Evolutionary conservation across 1,284 basidiomycete species (phyloP), one percentile per base, ranked within the genome.

Genomic region (Leccinum angustisporum): DNA sequence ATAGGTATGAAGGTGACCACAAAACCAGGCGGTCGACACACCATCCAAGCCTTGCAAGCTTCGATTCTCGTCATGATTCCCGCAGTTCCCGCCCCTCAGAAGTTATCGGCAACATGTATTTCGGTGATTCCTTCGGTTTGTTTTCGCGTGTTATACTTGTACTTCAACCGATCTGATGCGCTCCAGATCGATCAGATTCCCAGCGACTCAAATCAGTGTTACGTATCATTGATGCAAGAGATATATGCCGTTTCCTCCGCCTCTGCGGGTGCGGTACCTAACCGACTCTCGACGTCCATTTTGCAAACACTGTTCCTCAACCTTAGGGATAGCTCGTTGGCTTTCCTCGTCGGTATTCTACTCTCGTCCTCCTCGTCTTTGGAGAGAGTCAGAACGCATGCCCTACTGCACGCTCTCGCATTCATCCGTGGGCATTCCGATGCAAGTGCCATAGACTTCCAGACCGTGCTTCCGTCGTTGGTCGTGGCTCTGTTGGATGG

Each of bases 301-400:
- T 81, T 95, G 34, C 82, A 83, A 60, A 73, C 79, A 1, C 76
- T 97, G 0, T 92, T 98, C 70, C 77, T 82, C 52, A 84, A 81
- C 59, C 78, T 96, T 4, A 84, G 84, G 58, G 86, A 90, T 21
- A 88, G 89, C 59, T 81, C 88, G 0, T 78, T 98, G n/a, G 79
- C 88, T 1, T 96, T 98, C 80, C 84, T 98, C 83, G 87, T 14
- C 83, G 90, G 6, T 66, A 91, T 36, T 92, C 90, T 88, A 76
- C 81, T 50, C 66, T 72, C 34, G 66, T 66, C 56, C 48, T 31
- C 72, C 64, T 14, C 65, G 63, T 38, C 65, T 70, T 18, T 72
- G 73, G 61, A 72, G 81, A 56, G 75, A 71, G 56, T 73, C 74
- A 57, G 78, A 81, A 77, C 74, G 0, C 72, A 70, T 6, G 83